Base-by-base conservation (phyloP, 2,329 filamentous ascomycete genomes). In the Aspergillus viridinutans region DNA sequence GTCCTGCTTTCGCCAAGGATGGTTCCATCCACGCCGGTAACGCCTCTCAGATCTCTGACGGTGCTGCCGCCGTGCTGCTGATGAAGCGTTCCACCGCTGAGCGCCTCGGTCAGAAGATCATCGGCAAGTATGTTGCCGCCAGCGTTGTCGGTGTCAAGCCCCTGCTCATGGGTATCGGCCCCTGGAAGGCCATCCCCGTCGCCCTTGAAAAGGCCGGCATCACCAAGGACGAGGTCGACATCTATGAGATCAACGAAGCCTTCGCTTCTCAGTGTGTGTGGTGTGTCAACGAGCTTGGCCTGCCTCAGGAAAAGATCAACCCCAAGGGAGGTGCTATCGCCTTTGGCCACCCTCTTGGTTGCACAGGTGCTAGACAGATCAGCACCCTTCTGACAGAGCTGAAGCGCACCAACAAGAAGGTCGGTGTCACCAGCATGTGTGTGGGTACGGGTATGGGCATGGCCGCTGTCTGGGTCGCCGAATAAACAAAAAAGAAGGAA, bases 161-260 rank as follows among this genome's bases (percentile, higher is more conserved):
- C 45, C 83, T 97, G 56, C 87, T 97, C 65, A 97, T 99, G 94
- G 94, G 94, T 61, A 82, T 96, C 64, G 94, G 94, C 1, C 94
- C 94, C 52, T 96, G 91, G 85, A 92, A 92, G 77, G 92, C 94
- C 56, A 97, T 99, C 69, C 94, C 94, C 63, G 89, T 92, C 72
- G 92, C 90, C 3, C 87, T 97, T 56, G 84, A 90, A 72, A 92
- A 94, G 74, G 90, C 92, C 0, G 92, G 92, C 58, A 86, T 99
- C 67, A 82, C 81, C 72, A 90, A 88, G 76, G 88, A 96, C 56
- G 93, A 97, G 65, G 91, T 99, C 29, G 94, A 97, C 73, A 93
- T 97, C 71, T 97, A 85, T 71, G 94, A 99, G 84, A 97, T 99
- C 83, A 99, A 99, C 81, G 94, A 99, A 84, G 94, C 94, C 1